Conservation (phyloP, 805 yeast genomes). For the Debaryomyces prosopidis region DNA sequence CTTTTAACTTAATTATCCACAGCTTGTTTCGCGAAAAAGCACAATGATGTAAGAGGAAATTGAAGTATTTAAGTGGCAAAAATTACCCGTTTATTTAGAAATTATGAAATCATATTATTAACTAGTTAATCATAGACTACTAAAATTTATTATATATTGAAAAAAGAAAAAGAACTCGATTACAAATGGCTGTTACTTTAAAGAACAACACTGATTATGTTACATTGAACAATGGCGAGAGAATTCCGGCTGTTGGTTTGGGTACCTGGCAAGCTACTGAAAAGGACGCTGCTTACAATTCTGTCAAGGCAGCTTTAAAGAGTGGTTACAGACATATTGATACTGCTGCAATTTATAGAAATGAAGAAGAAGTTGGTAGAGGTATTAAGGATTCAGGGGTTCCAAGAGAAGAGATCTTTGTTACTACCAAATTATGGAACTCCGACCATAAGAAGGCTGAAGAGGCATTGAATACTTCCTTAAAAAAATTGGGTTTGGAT, state of each 20-base stretch:
- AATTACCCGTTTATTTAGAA: no score
- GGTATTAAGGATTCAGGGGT: slow-evolving; percentile 55
- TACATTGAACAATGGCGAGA: slow-evolving; percentile 60
- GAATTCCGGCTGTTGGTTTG: slow-evolving; percentile 67
- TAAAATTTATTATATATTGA: no score
- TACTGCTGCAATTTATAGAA: slow-evolving; percentile 64
- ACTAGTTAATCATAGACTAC: no score
- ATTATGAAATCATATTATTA: no score
- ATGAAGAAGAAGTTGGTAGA: slow-evolving; percentile 61
- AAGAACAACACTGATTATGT: slow-evolving; percentile 11
- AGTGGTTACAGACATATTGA: slow-evolving; percentile 75
- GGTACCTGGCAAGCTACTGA: slow-evolving; percentile 71
- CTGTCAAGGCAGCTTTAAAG: slow-evolving; percentile 62
- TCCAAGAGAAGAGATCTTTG: slow-evolving; percentile 60
- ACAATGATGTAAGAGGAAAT: no score
- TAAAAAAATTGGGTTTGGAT: slow-evolving; percentile 62
- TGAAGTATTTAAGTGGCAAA: no score
- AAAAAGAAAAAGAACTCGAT: no score
- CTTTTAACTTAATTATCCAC: no score
- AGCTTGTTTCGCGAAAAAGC: no score
- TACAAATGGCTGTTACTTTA: slow-evolving; percentile 2
- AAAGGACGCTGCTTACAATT: slow-evolving; percentile 49
- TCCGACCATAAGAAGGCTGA: slow-evolving; percentile 50
- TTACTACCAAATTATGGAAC: slow-evolving; percentile 69
- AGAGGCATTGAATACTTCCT: slow-evolving; percentile 53